These are phyloP conservation scores for Alternaria solani DNA, from an alignment of 2,329 filamentous ascomycete genomes.

Conservation along the genomic window DNA sequence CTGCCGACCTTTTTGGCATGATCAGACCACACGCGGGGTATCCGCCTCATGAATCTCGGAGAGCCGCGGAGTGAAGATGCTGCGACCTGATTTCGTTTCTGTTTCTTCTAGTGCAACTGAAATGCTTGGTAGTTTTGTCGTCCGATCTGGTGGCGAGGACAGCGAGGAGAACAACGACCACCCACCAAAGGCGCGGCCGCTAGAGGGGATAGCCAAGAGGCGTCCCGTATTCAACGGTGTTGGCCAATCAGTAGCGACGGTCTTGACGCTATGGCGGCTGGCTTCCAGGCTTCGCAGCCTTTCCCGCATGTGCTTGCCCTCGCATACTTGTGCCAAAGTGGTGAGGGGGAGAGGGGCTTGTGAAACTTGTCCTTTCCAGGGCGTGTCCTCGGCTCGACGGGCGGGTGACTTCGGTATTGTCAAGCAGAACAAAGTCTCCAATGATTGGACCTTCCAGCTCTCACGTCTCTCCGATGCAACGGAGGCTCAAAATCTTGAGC, in stretches of 20 bases:
- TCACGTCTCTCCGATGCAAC: not conserved
- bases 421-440: not conserved
- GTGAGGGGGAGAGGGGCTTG: slow-evolving; percentile 2
- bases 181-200: slow-evolving; percentile 11
- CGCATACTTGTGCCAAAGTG: not conserved
- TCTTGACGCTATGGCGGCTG: slow-evolving; percentile 3
- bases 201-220: slow-evolving; percentile 19
- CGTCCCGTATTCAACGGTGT: slow-evolving; percentile 17
- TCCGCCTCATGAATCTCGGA: slow-evolving; percentile 9
- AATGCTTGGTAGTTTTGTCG: slow-evolving; percentile 4
- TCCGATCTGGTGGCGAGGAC: slow-evolving; percentile 5
- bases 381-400: slow-evolving; percentile 1
- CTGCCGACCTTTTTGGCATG: slow-evolving; percentile 49
- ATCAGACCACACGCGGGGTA: slow-evolving; percentile 19
- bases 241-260: slow-evolving; percentile 11
- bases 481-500: not conserved
- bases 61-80: not conserved
- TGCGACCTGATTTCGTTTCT: not conserved
- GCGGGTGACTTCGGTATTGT: not conserved
- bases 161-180: slow-evolving; percentile 6
- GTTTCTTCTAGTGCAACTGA: not conserved
- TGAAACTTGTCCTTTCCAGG: not conserved
- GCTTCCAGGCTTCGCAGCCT: slow-evolving; percentile 13
- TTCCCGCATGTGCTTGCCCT: slow-evolving; percentile 9
- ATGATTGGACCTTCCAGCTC: not conserved